Base-by-base conservation (phyloP, 805 yeast genomes). In the Candida quercuum region DNA sequence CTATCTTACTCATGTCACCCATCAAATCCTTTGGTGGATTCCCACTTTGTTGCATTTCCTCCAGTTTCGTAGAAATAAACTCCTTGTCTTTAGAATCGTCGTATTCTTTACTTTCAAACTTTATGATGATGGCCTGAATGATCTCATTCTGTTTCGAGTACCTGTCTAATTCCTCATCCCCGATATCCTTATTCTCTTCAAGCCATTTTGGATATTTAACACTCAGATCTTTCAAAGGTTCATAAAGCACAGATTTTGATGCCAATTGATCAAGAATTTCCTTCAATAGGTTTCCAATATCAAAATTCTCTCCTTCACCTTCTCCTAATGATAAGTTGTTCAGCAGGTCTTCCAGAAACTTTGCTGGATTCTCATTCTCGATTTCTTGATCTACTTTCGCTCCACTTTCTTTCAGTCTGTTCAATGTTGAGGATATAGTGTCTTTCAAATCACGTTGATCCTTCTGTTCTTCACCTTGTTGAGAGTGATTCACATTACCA, bases 241-340 rank as follows among this genome's bases (percentile, higher is more conserved):
- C 95, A 54, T 86, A 89, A 27, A 91, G 68, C 16, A 89, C 84
- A 40, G 81, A 89, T 54, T 88, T 91, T 5, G 93, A 77, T 7
- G 93, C 76, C 57, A 91, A 71, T 55, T 88, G 91, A 44, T 78
- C 81, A 51, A 91, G 67, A 78, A 91, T 78, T 26, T 84, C 86
- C 15, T 70, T 72, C 42, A 86, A 62, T 33, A 86, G 61, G 41
- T 76, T 74, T 19, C 81, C 66, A 60, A 81, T 72, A 52, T 82
- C 88, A 45, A 82, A 61, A 13, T 60, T 68, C 15, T 50, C 66
- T 1, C 54, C 67, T 27, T 54, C 60, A 6, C 55, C 63, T 3
- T 54, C 68, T 24, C 51, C 68, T 10, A 73, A 67, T 19, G 71
- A 51, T 41, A 91, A 62, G 40, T 84, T 86, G 18, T 74, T 65